Base-by-base conservation (phyloP, 768 basidiomycete species). In the Coprinopsis strossmayeri region DNA sequence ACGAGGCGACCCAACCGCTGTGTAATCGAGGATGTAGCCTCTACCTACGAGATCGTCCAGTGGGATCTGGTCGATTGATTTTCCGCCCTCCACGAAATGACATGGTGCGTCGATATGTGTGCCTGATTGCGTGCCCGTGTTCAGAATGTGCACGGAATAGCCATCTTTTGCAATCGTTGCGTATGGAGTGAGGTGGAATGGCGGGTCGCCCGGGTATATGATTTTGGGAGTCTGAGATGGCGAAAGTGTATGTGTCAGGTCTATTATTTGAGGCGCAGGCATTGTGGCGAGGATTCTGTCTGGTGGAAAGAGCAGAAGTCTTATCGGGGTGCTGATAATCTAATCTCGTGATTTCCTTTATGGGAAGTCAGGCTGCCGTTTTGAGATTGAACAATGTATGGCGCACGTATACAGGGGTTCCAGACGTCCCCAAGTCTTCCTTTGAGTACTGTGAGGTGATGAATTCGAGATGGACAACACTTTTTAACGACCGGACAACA, bases 71-170 rank as follows among this genome's bases (percentile, higher is more conserved):
- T 81, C 78, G 39, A 88, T 69, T 7, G 77, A 76, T 37, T 64
- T 64, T 3, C 82, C 84, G 24, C 73, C 67, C 3, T 65, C 63
- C 62, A 82, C 64, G 66, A 87, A 88, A 57, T 90, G 87, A 43
- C 74, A 79, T 0, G 87, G 87, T 1, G 86, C 83, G 56, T 90
- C 87, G 61, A 89, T 71, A 65, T 90, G 87, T 2, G 87, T 89
- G 39, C 87, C 87, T 1, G 82, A 81, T 58, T 89, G 87, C 1
- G 86, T 79, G 3, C 82, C 76, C 18, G 87, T 56, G 23, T 74
- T 66, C 42, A 90, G 63, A 0, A 68, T 57, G 52, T 73, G 73
- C 11, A 84, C 74, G 42, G 66, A 72, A 57, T 71, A 77, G 30
- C 77, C 76, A 47, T 81, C 70, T 48, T 66, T 59, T 3, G 59